Evolutionary conservation across 192 early-diverging fungal species (phyloP), one percentile per base, ranked within the genome.

Genomic region (Podila epigama): DNA sequence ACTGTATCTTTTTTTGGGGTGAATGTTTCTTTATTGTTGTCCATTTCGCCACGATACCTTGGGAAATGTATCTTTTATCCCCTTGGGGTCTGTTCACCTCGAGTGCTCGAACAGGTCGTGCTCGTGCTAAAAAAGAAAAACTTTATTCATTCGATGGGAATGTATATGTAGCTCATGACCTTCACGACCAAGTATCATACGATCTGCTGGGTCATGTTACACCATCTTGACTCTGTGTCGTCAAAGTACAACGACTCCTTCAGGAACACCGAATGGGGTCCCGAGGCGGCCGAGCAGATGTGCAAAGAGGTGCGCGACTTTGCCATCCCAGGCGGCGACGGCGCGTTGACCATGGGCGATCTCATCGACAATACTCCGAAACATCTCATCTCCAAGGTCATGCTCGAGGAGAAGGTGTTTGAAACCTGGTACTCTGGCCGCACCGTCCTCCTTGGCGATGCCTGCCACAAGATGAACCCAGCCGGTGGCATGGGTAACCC

Each of bases 361-460:
- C 28, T 75, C 16, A 60, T 75, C 41, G 63, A 66, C n/a, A 29
- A 41, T 1, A 66, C 70, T 2, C 63, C 70, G 1, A 41, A 18
- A n/a, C 3, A 35, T 1, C 31, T 48, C n/a, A 64, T 60, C 5
- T 55, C 70, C 15, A 75, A 66, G n/a, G 70, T 66, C 13, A 61
- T 36, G 22, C 18, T 61, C 11, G 70, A 75, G 5, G 69, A 71
- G 28, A 66, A 75, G 34, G 58, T 75, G 28, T 75, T 75, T 61
- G 39, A 55, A 3, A 75, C 70, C 0, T 75, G 70, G 70, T 35
- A 75, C 25, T 9, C 35, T 53, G 70, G 51, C 2, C 57, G 70
- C 0, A 65, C 57, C 8, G 62, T 64, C 4, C 58, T 75, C 0
- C n/a, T 75, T 9, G 70, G 70, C 0, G 63, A 75, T 58, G 70